A percentile compares a stretch with the other conserved stretches of the same genome.
phyloP scores from a whole-genome alignment of 306 rosid genomes.

The Sicyos edulis region DNA sequence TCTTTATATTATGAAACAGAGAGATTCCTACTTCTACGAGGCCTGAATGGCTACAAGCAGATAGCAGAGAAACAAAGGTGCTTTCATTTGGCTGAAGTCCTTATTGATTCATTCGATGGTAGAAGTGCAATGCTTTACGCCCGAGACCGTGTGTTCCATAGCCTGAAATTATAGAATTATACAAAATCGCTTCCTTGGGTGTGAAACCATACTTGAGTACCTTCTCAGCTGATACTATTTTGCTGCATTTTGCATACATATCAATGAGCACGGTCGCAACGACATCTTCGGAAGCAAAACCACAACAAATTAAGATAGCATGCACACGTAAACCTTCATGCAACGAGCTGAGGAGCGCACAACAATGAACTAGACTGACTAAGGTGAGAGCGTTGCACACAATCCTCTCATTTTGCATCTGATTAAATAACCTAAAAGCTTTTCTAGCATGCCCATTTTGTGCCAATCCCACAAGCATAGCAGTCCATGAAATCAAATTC shows the following conservation, averaged over 20 bases:
- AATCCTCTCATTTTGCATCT: slow-evolving; percentile 57
- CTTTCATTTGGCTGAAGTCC: slow-evolving; percentile 34
- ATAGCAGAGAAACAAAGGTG: slow-evolving; percentile 57
- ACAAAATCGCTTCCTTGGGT: slow-evolving; percentile 53
- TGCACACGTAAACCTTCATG: slow-evolving; percentile 61
- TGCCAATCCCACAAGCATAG: slow-evolving; percentile 58
- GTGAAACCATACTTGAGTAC: slow-evolving; percentile 34
- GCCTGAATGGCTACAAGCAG: slow-evolving; percentile 78
- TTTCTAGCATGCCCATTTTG: slow-evolving; percentile 62
- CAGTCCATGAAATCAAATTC: slow-evolving; percentile 74
- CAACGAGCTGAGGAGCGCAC: slow-evolving; percentile 54
- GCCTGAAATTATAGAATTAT: slow-evolving; percentile 74
- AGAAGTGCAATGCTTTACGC: slow-evolving; percentile 43
- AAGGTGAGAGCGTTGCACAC: slow-evolving; percentile 54
- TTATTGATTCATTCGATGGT: slow-evolving; percentile 40
- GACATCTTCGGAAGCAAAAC: slow-evolving; percentile 38
- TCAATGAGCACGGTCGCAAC: slow-evolving; percentile 53
- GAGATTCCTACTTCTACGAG: slow-evolving; percentile 51
- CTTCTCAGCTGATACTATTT: slow-evolving; percentile 49
- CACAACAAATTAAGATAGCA: slow-evolving; percentile 43
- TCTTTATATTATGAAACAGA: slow-evolving; percentile 49
- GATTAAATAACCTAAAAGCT: slow-evolving; percentile 51
- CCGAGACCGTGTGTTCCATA: slow-evolving; percentile 68
- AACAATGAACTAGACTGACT: slow-evolving; percentile 60
- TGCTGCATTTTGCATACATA: slow-evolving; percentile 72